A percentile compares a stretch with the other conserved stretches of the same genome.
These are phyloP conservation scores for Leucogyrophana mollusca DNA, from an alignment of 768 basidiomycete species.

Conservation along the genomic window DNA sequence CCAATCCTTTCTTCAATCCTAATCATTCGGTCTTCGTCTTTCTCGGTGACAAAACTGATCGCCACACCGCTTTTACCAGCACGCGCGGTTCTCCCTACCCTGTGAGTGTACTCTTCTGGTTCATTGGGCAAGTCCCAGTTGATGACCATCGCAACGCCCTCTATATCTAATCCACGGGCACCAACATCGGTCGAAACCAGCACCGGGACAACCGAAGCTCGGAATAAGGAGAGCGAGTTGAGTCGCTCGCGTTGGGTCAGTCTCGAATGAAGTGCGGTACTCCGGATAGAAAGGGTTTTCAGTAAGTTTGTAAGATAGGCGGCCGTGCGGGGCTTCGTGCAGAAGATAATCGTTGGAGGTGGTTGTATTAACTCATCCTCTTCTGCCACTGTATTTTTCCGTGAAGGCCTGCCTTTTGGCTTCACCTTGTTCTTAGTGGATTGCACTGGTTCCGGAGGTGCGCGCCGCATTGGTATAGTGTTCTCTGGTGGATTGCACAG, in stretches of 20 bases:
- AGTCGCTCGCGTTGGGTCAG: slow-evolving; percentile 91
- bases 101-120: slow-evolving; percentile 93
- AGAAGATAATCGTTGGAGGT: slow-evolving; percentile 97
- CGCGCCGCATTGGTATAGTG: slow-evolving; percentile 64
- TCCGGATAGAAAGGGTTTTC: slow-evolving; percentile 76
- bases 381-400: slow-evolving; percentile 28
- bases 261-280: slow-evolving; percentile 89
- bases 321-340: slow-evolving; percentile 77
- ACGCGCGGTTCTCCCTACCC: slow-evolving; percentile 91
- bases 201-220: slow-evolving; percentile 83
- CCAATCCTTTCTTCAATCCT: slow-evolving; percentile 85
- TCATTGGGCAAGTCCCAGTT: slow-evolving; percentile 95
- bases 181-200: slow-evolving; percentile 95
- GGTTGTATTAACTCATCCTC: slow-evolving; percentile 66
- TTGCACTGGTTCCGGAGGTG: slow-evolving; percentile 52
- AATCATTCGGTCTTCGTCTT: slow-evolving; percentile 82
- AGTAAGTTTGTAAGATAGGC: slow-evolving; percentile 85
- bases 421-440: slow-evolving; percentile 24
- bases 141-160: slow-evolving; percentile 92
- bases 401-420: slow-evolving; percentile 22
- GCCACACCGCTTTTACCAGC: slow-evolving; percentile 88
- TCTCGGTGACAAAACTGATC: slow-evolving; percentile 92
- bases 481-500: slow-evolving; percentile 87
- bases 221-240: slow-evolving; percentile 80
- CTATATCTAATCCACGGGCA: slow-evolving; percentile 92